Percentiles rank a stretch among this genome's conserved stretches.
Conservation (phyloP, 805 yeast genomes). For the Candida odintsovae region DNA sequence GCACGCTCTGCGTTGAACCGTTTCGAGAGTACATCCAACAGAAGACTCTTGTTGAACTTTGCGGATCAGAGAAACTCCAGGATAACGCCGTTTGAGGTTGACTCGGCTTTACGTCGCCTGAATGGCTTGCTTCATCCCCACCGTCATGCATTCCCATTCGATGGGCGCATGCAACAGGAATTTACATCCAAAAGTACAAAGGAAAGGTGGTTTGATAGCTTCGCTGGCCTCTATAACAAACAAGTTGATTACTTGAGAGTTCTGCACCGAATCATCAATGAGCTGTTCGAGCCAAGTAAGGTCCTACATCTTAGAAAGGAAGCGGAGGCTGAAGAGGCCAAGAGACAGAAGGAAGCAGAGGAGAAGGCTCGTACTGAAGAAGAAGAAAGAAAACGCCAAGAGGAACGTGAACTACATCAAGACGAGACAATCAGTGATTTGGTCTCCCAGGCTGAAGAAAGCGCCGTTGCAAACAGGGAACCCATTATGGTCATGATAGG, state of each 20-base stretch:
- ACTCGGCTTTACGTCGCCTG: background rate
- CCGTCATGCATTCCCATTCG: background rate
- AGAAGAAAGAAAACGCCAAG: conserved; percentile 21
- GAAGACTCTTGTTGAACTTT: background rate
- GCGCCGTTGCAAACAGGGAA: conserved; percentile 17
- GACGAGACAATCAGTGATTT: conserved; percentile 8
- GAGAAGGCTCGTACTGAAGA: conserved; percentile 24
- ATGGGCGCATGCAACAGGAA: background rate
- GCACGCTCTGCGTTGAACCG: background rate
- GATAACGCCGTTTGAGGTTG: background rate
- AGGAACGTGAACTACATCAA: conserved; percentile 12
- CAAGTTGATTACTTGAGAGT: conserved; percentile 29
- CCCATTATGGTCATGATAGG: conserved; percentile 72
- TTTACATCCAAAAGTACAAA: background rate
- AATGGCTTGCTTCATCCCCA: background rate
- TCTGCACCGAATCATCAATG: conserved; percentile 38
- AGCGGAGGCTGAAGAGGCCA: conserved; percentile 24
- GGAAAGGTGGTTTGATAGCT: background rate
- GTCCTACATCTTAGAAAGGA: conserved; percentile 23
- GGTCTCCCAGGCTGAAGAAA: conserved; percentile 5
- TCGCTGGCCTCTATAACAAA: conserved; percentile 1
- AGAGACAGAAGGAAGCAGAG: conserved; percentile 25
- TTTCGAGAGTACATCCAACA: background rate
- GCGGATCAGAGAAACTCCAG: background rate
- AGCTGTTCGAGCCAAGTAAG: conserved; percentile 43